A percentile compares a stretch with the other conserved stretches of the same genome.
These are phyloP conservation scores for Stemphylium lycopersici DNA, from an alignment of 2,329 filamentous ascomycete genomes.

Conservation along the genomic window DNA sequence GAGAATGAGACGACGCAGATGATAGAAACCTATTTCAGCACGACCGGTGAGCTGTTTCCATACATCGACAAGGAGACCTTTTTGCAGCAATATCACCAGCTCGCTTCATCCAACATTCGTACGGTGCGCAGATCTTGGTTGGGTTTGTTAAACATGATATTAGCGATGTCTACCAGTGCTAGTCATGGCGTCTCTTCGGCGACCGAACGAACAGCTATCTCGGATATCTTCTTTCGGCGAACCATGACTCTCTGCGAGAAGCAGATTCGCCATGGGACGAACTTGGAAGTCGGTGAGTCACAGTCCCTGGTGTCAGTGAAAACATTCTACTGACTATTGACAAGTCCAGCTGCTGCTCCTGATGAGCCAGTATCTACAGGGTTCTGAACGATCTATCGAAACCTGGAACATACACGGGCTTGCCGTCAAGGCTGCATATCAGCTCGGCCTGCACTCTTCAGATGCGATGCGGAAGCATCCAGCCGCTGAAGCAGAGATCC, in stretches of 20 bases:
- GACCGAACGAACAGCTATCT: slow-evolving; percentile 48
- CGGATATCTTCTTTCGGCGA: slow-evolving; percentile 55
- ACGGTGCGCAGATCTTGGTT: slow-evolving; percentile 58
- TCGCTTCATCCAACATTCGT: slow-evolving; percentile 38
- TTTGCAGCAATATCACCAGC: slow-evolving; percentile 42
- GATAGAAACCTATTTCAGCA: slow-evolving; percentile 47
- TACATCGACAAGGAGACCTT: slow-evolving; percentile 50
- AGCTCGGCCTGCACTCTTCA: slow-evolving; percentile 59
- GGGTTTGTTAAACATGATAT: slow-evolving; percentile 57
- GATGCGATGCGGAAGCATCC: slow-evolving; percentile 47
- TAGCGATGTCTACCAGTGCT: slow-evolving; percentile 56
- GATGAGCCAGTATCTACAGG: slow-evolving; percentile 60
- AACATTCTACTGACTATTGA: background rate
- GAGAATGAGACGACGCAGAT: slow-evolving; percentile 37
- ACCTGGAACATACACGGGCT: slow-evolving; percentile 63
- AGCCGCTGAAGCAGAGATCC: slow-evolving; percentile 54
- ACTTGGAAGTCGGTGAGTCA: slow-evolving; percentile 52
- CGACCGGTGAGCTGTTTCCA: slow-evolving; percentile 49
- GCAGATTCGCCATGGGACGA: slow-evolving; percentile 51
- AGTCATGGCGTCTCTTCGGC: slow-evolving; percentile 35
- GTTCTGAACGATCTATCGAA: slow-evolving; percentile 60
- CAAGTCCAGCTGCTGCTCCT: slow-evolving; percentile 44
- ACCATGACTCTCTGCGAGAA: slow-evolving; percentile 54
- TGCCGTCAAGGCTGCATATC: slow-evolving; percentile 58
- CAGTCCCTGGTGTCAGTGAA: too few relatives aligned